A percentile compares a stretch with the other conserved stretches of the same genome.
Conservation (phyloP, 2,329 filamentous ascomycete genomes). For the Phyllosticta ampelicida region DNA sequence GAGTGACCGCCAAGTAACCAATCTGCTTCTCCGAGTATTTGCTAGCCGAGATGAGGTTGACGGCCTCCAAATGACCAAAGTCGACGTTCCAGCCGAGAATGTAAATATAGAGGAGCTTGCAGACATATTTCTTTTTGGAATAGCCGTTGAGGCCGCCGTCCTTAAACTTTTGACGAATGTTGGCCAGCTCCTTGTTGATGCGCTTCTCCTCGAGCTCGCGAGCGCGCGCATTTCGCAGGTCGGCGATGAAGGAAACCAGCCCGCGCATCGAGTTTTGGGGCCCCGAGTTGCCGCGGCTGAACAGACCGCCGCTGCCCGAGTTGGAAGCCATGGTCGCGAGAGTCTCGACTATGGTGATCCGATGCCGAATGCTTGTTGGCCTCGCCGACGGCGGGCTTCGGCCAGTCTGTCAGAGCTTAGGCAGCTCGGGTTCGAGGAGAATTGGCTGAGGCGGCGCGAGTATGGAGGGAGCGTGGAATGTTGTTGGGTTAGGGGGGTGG, state of each 20-base stretch:
- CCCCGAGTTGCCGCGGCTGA: constrained; percentile 31
- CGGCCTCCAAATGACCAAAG: constrained; percentile 95
- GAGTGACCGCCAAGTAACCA: constrained; percentile 90
- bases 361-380: constrained; percentile 2
- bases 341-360: not conserved
- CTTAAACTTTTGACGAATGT: constrained; percentile 98
- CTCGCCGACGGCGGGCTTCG: constrained; percentile 8
- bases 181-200: constrained; percentile 98
- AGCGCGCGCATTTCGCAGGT: constrained; percentile 86
- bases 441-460: not conserved
- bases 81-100: constrained; percentile 99
- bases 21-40: constrained; percentile 99
- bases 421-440: not conserved
- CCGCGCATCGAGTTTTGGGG: constrained; percentile 34
- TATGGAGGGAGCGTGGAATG: constrained; percentile 14
- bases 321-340: constrained; percentile 23
- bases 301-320: constrained; percentile 27
- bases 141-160: constrained; percentile 89
- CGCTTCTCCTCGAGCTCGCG: constrained; percentile 96
- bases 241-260: constrained; percentile 95
- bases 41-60: constrained; percentile 90
- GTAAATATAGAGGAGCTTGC: constrained; percentile 99
- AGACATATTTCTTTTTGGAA: constrained; percentile 99
- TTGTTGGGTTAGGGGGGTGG: constrained; percentile 15
- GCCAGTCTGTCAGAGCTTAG: not conserved